These are phyloP conservation scores for Tuber umbilicatum DNA, from an alignment of 495 filamentous ascomycete species.

Conservation along the genomic window DNA sequence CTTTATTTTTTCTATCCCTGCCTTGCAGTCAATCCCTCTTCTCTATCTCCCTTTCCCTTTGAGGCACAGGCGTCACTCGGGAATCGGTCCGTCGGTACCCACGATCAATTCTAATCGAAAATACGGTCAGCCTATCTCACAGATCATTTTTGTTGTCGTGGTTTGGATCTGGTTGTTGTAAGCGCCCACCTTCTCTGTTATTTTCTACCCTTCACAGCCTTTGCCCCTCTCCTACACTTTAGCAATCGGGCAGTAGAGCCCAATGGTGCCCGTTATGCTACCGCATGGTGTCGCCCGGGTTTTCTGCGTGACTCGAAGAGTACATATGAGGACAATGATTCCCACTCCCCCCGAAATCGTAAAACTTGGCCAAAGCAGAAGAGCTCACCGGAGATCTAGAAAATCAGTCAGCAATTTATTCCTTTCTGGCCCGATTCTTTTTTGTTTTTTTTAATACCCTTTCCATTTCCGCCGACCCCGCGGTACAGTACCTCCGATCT, in stretches of 20 bases:
- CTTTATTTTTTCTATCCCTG: constrained; percentile 1
- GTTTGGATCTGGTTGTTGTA: neutral
- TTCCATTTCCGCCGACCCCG: constrained; percentile 6
- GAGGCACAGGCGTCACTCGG: neutral
- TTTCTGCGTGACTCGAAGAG: neutral
- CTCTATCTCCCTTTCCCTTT: neutral
- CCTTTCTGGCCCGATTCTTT: neutral
- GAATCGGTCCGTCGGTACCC: neutral
- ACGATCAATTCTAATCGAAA: neutral
- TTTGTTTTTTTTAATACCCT: neutral
- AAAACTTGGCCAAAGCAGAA: neutral
- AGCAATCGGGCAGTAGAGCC: neutral
- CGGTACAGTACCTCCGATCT: neutral
- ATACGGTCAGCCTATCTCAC: neutral
- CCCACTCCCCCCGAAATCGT: neutral
- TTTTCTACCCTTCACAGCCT: neutral
- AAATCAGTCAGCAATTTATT: neutral
- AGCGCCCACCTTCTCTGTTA: neutral
- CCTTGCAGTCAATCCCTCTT: neutral
- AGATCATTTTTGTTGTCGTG: neutral
- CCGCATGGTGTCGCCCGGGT: neutral
- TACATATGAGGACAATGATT: neutral
- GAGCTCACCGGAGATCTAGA: neutral
- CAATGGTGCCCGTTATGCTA: neutral
- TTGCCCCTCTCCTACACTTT: neutral